Base-by-base conservation (phyloP, 176 grass and related monocot species). In the Dactylis glomerata region DNA sequence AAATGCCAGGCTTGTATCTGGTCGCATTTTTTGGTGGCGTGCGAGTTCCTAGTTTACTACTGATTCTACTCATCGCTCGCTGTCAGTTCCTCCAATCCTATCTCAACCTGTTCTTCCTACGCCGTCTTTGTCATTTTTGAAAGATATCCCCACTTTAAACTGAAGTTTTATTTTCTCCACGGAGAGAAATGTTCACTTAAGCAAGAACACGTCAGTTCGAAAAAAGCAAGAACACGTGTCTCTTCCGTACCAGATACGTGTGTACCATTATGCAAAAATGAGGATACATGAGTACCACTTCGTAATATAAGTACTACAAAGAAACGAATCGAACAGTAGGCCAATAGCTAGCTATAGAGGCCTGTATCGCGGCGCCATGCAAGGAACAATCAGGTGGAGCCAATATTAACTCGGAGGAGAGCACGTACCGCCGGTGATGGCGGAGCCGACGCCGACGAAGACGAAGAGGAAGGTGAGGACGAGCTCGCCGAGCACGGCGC, bases 381-480 rank as follows among this genome's bases (percentile, higher is more conserved):
- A 47, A 27, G 41, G 41, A 49, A 3, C 59, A 14, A 45, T 6
- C 41, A 49, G 17, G 14, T 32, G 26, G 12, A 5, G 6, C 26
- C 77, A 22, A 22, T 2, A 68, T 10, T 45, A 73, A 27, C 40
- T 52, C 22, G 10, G 17, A 67, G 30, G 17, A 33, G 42, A 3
- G 42, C 19, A 31, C 46, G 17, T 65, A 92, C 92, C 87, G 14
- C 80, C 85, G 24, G 89, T 30, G 77, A 95, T 94, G 69, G 91
- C 93, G 10, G 91, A n/a, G 22, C 87, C 93, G 56, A 98, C 96
- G 8, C 86, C 87, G 31, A 90, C 75, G 86, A 98, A 92, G 87
- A 98, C 91, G 67, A 98, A 95, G 84, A 98, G 96, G 83, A 98
- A 98, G 50, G 96, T 98, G 80, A 95, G 87, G 76, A 98, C 79